A percentile compares a stretch with the other conserved stretches of the same genome.
Evolutionary conservation across 345 rosid genomes (phyloP).

Genomic region (Ceriops tagal): DNA sequence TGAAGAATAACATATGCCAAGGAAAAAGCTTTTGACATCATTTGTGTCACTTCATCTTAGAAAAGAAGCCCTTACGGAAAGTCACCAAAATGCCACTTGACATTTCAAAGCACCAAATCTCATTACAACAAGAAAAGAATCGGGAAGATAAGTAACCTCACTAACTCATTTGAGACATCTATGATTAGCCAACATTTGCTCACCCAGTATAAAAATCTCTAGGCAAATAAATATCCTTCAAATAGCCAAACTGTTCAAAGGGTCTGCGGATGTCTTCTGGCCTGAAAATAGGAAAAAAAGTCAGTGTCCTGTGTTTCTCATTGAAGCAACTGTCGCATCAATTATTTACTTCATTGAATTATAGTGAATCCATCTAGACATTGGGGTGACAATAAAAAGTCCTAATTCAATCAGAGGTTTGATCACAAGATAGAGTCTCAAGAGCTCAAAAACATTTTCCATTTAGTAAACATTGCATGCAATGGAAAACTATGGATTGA

Average conservation of each 20-base stretch:
- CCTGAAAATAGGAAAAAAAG: constrained; percentile 38
- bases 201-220: constrained; percentile 93
- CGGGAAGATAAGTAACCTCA: neutral
- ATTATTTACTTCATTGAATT: neutral
- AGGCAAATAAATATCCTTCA: constrained; percentile 91
- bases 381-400: too few relatives aligned
- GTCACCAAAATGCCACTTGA: neutral
- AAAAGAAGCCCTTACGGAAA: neutral
- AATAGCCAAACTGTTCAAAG: constrained; percentile 76
- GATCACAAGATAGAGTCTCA: too few relatives aligned
- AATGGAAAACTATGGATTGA: too few relatives aligned
- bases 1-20: neutral
- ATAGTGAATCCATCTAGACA: too few relatives aligned
- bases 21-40: neutral
- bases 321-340: neutral
- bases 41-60: neutral
- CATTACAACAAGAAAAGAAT: neutral
- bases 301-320: neutral
- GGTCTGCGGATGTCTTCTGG: constrained; percentile 79
- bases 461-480: too few relatives aligned
- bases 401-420: too few relatives aligned
- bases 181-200: constrained; percentile 16
- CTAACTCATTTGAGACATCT: neutral
- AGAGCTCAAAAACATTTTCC: too few relatives aligned
- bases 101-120: neutral